phyloP scores from a whole-genome alignment of 306 rosid genomes.

The Vicia sativa region DNA sequence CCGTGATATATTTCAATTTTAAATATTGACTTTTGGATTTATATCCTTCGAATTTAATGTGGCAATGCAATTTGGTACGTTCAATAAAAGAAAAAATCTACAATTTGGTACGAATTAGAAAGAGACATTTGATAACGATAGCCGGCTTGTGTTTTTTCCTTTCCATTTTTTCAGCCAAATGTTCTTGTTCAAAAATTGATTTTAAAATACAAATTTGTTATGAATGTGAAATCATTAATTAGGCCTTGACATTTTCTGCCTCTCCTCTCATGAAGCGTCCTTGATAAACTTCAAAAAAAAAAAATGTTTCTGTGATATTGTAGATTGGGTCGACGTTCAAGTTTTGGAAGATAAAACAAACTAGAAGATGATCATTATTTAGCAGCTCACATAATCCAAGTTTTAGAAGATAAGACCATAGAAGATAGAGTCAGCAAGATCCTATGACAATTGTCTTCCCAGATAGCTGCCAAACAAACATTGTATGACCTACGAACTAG shows the following conservation, averaged over 20 bases:
- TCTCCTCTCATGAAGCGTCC: background rate
- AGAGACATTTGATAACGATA: conserved; percentile 1
- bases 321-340: too few species aligned
- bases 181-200: conserved; percentile 3
- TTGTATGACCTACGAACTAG: too few species aligned
- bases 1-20: conserved; percentile 24
- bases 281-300: background rate
- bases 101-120: conserved; percentile 1
- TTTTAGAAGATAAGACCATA: too few species aligned
- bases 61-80: conserved; percentile 9
- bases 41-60: conserved; percentile 33
- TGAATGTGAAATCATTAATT: conserved; percentile 12
- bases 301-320: too few species aligned
- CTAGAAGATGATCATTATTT: too few species aligned
- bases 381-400: too few species aligned
- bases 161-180: background rate
- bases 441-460: too few species aligned
- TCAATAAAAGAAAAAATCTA: background rate
- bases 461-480: too few species aligned
- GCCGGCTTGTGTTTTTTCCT: background rate
- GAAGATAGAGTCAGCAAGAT: too few species aligned
- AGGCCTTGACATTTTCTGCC: background rate
- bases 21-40: conserved; percentile 12
- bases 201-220: conserved; percentile 1
- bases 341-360: too few species aligned